phyloP scores from a whole-genome alignment of 805 yeast genomes.

The Schwanniomyces occidentalis region DNA sequence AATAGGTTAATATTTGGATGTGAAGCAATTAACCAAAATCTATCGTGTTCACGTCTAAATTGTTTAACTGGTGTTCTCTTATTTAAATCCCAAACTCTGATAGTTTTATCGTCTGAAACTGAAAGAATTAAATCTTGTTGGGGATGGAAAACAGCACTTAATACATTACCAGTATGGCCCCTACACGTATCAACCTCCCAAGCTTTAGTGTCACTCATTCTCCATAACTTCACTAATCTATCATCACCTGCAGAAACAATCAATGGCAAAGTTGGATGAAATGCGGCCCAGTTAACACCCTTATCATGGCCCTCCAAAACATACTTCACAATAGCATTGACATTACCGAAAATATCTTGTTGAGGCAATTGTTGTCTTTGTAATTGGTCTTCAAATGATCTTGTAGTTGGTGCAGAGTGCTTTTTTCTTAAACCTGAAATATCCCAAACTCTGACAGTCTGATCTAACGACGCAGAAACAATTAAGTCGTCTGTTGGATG shows the following conservation, averaged over 20 bases:
- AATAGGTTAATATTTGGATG: conserved; percentile 91
- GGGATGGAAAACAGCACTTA: conserved; percentile 89
- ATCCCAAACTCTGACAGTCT: conserved; percentile 99
- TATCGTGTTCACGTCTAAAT: conserved; percentile 88
- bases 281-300: conserved; percentile 98
- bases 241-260: conserved; percentile 97
- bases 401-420: conserved; percentile 75
- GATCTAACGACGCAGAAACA: conserved; percentile 95
- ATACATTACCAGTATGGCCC: conserved; percentile 94
- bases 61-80: conserved; percentile 91
- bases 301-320: conserved; percentile 97
- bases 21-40: conserved; percentile 89
- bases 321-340: conserved; percentile 91
- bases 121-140: conserved; percentile 88
- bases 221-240: conserved; percentile 91
- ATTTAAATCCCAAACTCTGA: conserved; percentile 95
- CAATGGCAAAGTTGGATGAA: conserved; percentile 94
- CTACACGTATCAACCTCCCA: conserved; percentile 99
- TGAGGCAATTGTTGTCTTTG: conserved; percentile 69
- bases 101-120: conserved; percentile 93
- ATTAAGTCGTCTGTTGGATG: conserved; percentile 94
- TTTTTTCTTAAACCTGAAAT: conserved; percentile 91
- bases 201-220: conserved; percentile 96
- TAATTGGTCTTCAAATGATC: conserved; percentile 53
- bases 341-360: conserved; percentile 92